phyloP scores from a whole-genome alignment of 805 yeast genomes.

The Yarrowia yakushimensis region DNA sequence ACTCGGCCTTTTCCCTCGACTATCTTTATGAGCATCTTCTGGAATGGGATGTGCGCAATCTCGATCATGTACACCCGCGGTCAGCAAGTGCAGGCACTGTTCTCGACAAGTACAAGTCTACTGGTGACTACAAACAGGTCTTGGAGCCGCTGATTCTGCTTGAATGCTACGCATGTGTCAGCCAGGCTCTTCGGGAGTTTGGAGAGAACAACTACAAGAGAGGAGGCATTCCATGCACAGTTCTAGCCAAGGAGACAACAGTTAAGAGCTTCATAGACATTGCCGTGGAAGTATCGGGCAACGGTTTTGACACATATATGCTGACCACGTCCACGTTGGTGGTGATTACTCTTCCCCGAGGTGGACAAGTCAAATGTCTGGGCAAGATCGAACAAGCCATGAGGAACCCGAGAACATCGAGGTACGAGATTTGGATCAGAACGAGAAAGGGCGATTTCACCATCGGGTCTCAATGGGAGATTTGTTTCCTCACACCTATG shows the following conservation, averaged over 20 bases:
- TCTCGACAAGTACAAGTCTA: neutral
- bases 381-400: neutral
- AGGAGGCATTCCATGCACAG: neutral
- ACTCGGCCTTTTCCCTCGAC: neutral
- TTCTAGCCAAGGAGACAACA: neutral
- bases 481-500: neutral
- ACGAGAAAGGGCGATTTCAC: neutral
- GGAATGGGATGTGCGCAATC: neutral
- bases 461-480: neutral
- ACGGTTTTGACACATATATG: neutral
- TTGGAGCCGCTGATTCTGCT: neutral
- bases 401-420: neutral
- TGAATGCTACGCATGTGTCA: neutral
- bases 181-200: neutral
- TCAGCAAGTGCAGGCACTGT: too few relatives aligned
- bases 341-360: neutral
- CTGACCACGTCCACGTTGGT: neutral
- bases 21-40: neutral
- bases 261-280: neutral
- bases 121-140: neutral
- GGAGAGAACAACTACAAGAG: neutral
- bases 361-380: neutral
- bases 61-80: neutral
- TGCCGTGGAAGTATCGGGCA: neutral
- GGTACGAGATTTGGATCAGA: neutral